Percentiles rank a stretch among this genome's conserved stretches.
These are phyloP conservation scores for Anisogramma anomala DNA, from an alignment of 2,329 filamentous ascomycete genomes.

Conservation along the genomic window DNA sequence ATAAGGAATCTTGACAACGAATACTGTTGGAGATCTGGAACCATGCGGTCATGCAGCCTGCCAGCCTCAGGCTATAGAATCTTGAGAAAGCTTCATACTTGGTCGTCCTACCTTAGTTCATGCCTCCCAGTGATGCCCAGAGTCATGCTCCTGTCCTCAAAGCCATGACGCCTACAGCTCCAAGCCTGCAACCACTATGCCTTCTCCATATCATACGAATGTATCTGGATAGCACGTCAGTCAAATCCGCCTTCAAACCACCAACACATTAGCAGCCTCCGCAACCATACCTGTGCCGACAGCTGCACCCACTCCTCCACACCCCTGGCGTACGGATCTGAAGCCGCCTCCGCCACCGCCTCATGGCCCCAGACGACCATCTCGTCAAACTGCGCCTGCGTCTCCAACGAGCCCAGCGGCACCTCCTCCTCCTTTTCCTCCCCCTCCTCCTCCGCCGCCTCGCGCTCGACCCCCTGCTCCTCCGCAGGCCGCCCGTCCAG, in stretches of 20 bases:
- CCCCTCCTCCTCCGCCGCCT: conserved; percentile 24
- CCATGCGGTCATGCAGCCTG: too few species aligned
- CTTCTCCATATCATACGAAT: conserved; percentile 8
- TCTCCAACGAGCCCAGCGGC: conserved; percentile 47
- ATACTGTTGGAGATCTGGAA: too few species aligned
- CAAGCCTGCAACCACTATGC: background rate
- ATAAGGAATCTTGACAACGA: too few species aligned
- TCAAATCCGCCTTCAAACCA: background rate
- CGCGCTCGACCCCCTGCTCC: conserved; percentile 21
- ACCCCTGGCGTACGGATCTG: conserved; percentile 61
- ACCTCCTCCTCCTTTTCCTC: conserved; percentile 33
- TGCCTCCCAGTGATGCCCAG: too few species aligned
- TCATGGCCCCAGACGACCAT: conserved; percentile 83
- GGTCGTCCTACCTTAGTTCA: too few species aligned
- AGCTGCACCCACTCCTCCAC: conserved; percentile 72
- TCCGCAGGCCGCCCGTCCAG: conserved; percentile 19
- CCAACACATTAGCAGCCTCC: background rate
- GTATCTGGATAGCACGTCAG: conserved; percentile 9
- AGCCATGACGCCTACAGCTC: too few species aligned
- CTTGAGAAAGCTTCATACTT: too few species aligned
- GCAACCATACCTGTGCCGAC: conserved; percentile 37
- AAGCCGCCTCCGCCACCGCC: conserved; percentile 43
- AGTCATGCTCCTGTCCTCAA: too few species aligned
- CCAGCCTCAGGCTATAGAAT: too few species aligned
- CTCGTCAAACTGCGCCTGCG: conserved; percentile 58